phyloP scores from a whole-genome alignment of 371 early-diverging fungal species.

The Apophysomyces sp. region DNA sequence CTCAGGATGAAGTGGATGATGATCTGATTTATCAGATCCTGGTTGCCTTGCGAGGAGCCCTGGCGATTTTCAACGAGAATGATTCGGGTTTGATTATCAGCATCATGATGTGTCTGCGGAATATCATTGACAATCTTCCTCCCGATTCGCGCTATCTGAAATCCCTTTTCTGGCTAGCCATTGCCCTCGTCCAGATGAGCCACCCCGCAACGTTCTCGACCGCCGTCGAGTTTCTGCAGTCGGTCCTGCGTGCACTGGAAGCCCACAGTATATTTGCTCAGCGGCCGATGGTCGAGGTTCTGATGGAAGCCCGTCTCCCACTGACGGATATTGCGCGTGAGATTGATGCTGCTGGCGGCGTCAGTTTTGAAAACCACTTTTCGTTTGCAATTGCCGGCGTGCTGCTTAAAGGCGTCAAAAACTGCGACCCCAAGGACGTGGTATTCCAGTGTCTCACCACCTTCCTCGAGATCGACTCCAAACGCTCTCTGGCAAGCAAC shows the following conservation, averaged over 20 bases:
- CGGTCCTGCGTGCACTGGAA: slow-evolving; percentile 75
- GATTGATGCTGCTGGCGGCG: slow-evolving; percentile 72
- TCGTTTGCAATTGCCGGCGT: slow-evolving; percentile 83
- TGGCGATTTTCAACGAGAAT: slow-evolving; percentile 79
- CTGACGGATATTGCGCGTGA: slow-evolving; percentile 63
- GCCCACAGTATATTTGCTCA: slow-evolving; percentile 66
- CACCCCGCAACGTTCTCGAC: slow-evolving; percentile 74
- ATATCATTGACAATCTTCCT: slow-evolving; percentile 79
- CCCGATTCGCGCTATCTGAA: slow-evolving; percentile 74
- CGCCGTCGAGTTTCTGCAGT: slow-evolving; percentile 70
- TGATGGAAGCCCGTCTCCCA: slow-evolving; percentile 69
- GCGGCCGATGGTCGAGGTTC: slow-evolving; percentile 59
- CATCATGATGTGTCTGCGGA: slow-evolving; percentile 85
- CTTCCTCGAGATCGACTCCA: slow-evolving; percentile 71
- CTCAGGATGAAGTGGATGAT: slow-evolving; percentile 86
- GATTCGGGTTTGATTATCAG: slow-evolving; percentile 76
- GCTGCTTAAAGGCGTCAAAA: slow-evolving; percentile 80
- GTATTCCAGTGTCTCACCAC: slow-evolving; percentile 70
- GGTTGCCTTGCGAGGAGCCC: slow-evolving; percentile 80
- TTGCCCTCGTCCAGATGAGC: slow-evolving; percentile 84
- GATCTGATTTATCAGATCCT: slow-evolving; percentile 87
- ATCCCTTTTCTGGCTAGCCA: slow-evolving; percentile 88
- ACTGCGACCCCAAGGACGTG: slow-evolving; percentile 68
- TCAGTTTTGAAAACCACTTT: slow-evolving; percentile 84
- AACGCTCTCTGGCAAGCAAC: slow-evolving; percentile 40